Evolutionary conservation across 2,329 filamentous ascomycete species (phyloP), one percentile per base, ranked within the genome.

Genomic region (Fusarium sp.): DNA sequence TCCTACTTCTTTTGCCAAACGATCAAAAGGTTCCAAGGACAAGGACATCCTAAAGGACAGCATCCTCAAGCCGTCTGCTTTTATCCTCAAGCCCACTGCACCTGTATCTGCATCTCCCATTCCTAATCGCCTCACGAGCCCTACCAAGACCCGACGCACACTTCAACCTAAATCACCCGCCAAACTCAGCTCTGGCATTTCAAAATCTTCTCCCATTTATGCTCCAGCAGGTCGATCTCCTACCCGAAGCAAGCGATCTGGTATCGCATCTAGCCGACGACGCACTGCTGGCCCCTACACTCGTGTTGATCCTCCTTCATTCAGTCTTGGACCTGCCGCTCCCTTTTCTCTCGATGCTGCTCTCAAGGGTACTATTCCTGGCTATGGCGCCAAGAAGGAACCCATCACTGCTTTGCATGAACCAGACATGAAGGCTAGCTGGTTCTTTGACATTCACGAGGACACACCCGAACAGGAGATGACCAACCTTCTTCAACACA

Each of bases 371-470:
- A 94, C 93, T 33, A 90, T 95, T 60, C 85, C 92, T 10, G 86
- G 86, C 70, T 92, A 92, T 81, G 83, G 84, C 7, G 60, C 79
- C 78, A 72, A 76, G 78, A 79, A 77, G 62, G 53, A 76, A 68
- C 37, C 71, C 73, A 43, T 73, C 68, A 33, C 56, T 66, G 67
- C 71, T 54, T 79, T 88, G 40, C 72, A 82, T 46, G 85, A 85
- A 67, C 79, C 85, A 28, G 85, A 88, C 60, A 81, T 87, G 76
- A 89, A 92, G 79, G 87, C 90, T 38, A 88, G 88, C 65, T 98
- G 95, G 95, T 93, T 93, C 85, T 98, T 99, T 80, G 93, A 96
- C 67, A 98, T 99, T 78, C 92, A 98, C 80, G 94, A 97, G 80
- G 96, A 99, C 82, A 94, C 94, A 0, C 90, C 93, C 12, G 94